These are phyloP conservation scores for Hypoxylon crocopeplum DNA, from an alignment of 495 filamentous ascomycete species.

Conservation along the genomic window DNA sequence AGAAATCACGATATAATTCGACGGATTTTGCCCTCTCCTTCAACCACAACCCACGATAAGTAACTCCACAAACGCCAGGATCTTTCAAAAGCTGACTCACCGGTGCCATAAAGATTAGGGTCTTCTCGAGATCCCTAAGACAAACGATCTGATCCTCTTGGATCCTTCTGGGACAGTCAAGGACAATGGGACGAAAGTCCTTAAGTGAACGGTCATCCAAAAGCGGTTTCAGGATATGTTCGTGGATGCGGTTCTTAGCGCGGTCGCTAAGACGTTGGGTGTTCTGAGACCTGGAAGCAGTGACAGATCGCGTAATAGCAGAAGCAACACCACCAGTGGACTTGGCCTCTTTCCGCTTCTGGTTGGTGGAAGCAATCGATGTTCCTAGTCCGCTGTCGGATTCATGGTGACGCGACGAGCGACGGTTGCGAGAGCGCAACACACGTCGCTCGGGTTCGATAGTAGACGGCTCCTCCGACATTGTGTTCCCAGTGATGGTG, in stretches of 20 bases:
- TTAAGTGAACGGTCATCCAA: slow-evolving; percentile 63
- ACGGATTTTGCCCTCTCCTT: slow-evolving; percentile 77
- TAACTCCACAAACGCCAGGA: slow-evolving; percentile 62
- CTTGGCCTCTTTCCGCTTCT: slow-evolving; percentile 43
- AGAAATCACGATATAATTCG: slow-evolving; percentile 79
- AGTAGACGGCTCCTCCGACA: slow-evolving; percentile 43
- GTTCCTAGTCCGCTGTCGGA: slow-evolving; percentile 69
- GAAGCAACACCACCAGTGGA: slow-evolving; percentile 23
- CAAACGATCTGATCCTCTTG: slow-evolving; percentile 80
- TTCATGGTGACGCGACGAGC: slow-evolving; percentile 59
- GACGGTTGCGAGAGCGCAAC: slow-evolving; percentile 58
- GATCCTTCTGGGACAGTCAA: slow-evolving; percentile 77
- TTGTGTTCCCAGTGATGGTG: slow-evolving; percentile 49
- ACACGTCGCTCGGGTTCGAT: slow-evolving; percentile 48
- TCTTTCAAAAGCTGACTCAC: slow-evolving; percentile 71
- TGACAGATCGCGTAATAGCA: slow-evolving; percentile 57
- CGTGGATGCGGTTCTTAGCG: slow-evolving; percentile 60
- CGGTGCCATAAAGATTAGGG: slow-evolving; percentile 81
- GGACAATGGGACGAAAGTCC: slow-evolving; percentile 78
- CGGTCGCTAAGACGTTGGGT: slow-evolving; percentile 55
- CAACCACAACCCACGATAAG: slow-evolving; percentile 69
- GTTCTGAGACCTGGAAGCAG: slow-evolving; percentile 47
- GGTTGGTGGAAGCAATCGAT: slow-evolving; percentile 55
- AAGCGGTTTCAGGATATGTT: slow-evolving; percentile 60
- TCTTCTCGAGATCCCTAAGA: slow-evolving; percentile 89